These are phyloP conservation scores for Suillus fuscotomentosus DNA, from an alignment of 768 basidiomycete species.

Conservation along the genomic window DNA sequence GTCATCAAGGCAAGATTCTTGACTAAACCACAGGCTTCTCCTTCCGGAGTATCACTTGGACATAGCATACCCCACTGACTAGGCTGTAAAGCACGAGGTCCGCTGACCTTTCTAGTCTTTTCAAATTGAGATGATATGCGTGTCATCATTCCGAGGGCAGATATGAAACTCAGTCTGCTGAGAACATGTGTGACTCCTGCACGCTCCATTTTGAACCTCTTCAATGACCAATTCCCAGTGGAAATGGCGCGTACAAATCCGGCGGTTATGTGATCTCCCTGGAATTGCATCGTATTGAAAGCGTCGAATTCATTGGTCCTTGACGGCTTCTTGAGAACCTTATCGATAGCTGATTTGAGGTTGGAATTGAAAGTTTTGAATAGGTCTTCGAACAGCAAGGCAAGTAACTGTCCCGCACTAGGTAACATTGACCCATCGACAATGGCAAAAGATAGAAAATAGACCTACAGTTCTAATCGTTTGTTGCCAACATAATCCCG, in stretches of 20 bases:
- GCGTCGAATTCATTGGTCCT: slow-evolving; percentile 95
- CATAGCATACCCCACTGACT: slow-evolving; percentile 99
- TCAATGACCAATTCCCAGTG: slow-evolving; percentile 98
- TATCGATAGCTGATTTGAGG: slow-evolving; percentile 93
- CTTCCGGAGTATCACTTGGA: slow-evolving; percentile 98
- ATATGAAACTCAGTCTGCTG: slow-evolving; percentile 92
- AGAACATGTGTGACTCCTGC: slow-evolving; percentile 98
- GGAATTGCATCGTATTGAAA: slow-evolving; percentile 90
- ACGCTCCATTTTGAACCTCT: slow-evolving; percentile 99
- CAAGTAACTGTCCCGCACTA: slow-evolving; percentile 94
- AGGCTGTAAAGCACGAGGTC: slow-evolving; percentile 94
- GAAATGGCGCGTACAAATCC: slow-evolving; percentile 98
- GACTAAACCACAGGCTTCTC: slow-evolving; percentile 97
- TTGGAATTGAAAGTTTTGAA: slow-evolving; percentile 99
- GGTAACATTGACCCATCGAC: slow-evolving; percentile 11
- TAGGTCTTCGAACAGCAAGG: slow-evolving; percentile 94
- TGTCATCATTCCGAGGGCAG: slow-evolving; percentile 99
- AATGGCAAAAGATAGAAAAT: slow-evolving; percentile 8
- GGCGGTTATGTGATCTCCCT: slow-evolving; percentile 93
- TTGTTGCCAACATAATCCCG: slow-evolving; percentile 99
- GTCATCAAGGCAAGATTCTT: slow-evolving; percentile 99
- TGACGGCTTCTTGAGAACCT: slow-evolving; percentile 94
- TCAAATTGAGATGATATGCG: slow-evolving; percentile 98
- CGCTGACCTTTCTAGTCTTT: slow-evolving; percentile 98
- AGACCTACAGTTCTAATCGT: slow-evolving; percentile 86